Base-by-base conservation (phyloP, 148 eudicot genomes). In the Tetragonia tetragonoides region DNA sequence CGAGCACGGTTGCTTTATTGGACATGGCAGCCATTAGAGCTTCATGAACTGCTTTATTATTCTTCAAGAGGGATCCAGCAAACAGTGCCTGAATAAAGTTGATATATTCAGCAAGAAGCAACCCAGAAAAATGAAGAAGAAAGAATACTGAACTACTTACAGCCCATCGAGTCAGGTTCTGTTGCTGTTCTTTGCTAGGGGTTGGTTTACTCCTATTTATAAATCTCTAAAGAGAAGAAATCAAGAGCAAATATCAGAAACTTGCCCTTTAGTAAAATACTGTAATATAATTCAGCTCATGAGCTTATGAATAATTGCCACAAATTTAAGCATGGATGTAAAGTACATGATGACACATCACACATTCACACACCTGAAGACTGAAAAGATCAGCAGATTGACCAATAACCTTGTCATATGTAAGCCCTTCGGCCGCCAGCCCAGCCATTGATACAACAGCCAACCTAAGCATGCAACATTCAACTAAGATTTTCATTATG, bases 81-180 rank as follows among this genome's bases (percentile, higher is more conserved):
- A 95, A 90, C 73, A 95, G 66, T 79, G 89, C 99, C 99, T 95
- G 87, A 23, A 77, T 68, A 76, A 77, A 76, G 17, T 39, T 7
- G 39, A 18, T 2, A 60, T 4, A 40, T 4, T 3, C 47, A 37
- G 18, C 47, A 37, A 7, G 21, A 12, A 23, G 20, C 18, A 37
- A 38, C 12, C 16, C 3, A 15, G 3, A 21, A 37, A 54, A 10
- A 21, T 4, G 3, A 16, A 11, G 5, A 5, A 74, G 18, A 38
- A 12, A 15, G 28, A 37, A 17, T 56, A 0, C 67, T 38, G 21
- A 56, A 87, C 97, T 89, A 87, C 97, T 89, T 91, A 95, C 99
- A 8, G 99, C 99, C 99, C 99, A 93, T 91, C 99, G 85, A 70
- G 99, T 95, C 40, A 95, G 93, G 69, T 95, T 95, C 84, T 95